Percentiles rank a stretch among this genome's conserved stretches.
phyloP scores from a whole-genome alignment of 352 stramenopile species.

The Phytopythium boreale region DNA sequence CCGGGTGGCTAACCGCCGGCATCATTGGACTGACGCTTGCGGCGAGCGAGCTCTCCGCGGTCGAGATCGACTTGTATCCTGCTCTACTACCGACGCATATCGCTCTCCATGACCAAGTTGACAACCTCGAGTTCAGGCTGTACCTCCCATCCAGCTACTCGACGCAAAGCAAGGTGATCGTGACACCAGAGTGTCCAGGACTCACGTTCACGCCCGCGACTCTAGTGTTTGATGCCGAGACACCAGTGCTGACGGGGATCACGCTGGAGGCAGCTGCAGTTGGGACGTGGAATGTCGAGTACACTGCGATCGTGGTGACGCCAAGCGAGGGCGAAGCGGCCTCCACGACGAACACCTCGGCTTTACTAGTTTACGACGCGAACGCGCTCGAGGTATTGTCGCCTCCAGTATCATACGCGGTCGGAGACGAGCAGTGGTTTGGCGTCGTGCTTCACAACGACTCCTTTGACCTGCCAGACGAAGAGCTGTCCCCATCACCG shows the following conservation, averaged over 20 bases:
- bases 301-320: slow-evolving; percentile 27
- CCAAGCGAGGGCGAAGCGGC: slow-evolving; percentile 20
- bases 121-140: slow-evolving; percentile 19
- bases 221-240: slow-evolving; percentile 17
- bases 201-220: slow-evolving; percentile 32
- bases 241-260: slow-evolving; percentile 13
- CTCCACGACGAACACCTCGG: slow-evolving; percentile 21
- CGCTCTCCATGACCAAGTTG: not conserved
- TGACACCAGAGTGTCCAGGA: slow-evolving; percentile 30
- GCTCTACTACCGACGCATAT: slow-evolving; percentile 1
- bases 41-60: not conserved
- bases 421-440: slow-evolving; percentile 35
- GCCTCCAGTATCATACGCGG: slow-evolving; percentile 27
- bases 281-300: slow-evolving; percentile 31
- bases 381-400: slow-evolving; percentile 33
- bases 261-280: slow-evolving; percentile 11
- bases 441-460: slow-evolving; percentile 55
- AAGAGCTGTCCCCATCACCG: slow-evolving; percentile 18
- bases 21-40: not conserved
- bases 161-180: slow-evolving; percentile 12
- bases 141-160: slow-evolving; percentile 17
- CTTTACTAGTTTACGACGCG: slow-evolving; percentile 18
- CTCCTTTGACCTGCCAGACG: slow-evolving; percentile 41
- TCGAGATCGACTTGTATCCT: not conserved
- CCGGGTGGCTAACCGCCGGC: not conserved